Conservation (phyloP, 306 rosid species). For the Prunus mira region DNA sequence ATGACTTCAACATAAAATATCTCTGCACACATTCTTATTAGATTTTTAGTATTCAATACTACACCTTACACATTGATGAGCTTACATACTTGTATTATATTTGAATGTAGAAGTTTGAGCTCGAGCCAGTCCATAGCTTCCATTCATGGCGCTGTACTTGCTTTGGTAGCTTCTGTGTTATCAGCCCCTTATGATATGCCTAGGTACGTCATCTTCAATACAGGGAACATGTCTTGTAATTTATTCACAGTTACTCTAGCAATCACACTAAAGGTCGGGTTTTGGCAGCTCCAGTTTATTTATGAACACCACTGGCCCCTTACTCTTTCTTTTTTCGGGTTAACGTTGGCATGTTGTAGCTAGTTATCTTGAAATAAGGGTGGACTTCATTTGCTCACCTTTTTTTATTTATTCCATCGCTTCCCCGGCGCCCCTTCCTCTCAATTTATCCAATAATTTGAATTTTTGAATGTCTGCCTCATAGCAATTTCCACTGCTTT, state of each 20-base stretch:
- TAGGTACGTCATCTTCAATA: constrained; percentile 45
- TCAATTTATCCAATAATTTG: neutral
- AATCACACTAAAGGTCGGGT: neutral
- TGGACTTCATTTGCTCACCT: neutral
- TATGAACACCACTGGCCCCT: neutral
- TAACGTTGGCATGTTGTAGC: neutral
- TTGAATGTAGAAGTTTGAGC: constrained; percentile 55
- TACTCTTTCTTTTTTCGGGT: neutral
- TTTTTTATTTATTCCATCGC: neutral
- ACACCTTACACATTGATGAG: neutral
- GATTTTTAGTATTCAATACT: neutral
- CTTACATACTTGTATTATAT: constrained; percentile 12
- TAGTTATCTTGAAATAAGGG: neutral
- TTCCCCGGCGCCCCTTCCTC: neutral
- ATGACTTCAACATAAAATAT: no score
- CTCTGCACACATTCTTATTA: neutral
- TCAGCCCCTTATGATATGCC: constrained; percentile 99
- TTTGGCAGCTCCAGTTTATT: neutral
- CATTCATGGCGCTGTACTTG: constrained; percentile 86
- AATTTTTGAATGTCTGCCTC: neutral
- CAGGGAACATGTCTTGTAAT: neutral
- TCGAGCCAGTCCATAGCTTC: constrained; percentile 75
- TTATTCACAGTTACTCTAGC: neutral
- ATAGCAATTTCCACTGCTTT: constrained; percentile 14
- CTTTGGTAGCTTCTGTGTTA: constrained; percentile 85